phyloP scores from a whole-genome alignment of 176 grass and related monocot species.

The Bothriochloa decipiens region DNA sequence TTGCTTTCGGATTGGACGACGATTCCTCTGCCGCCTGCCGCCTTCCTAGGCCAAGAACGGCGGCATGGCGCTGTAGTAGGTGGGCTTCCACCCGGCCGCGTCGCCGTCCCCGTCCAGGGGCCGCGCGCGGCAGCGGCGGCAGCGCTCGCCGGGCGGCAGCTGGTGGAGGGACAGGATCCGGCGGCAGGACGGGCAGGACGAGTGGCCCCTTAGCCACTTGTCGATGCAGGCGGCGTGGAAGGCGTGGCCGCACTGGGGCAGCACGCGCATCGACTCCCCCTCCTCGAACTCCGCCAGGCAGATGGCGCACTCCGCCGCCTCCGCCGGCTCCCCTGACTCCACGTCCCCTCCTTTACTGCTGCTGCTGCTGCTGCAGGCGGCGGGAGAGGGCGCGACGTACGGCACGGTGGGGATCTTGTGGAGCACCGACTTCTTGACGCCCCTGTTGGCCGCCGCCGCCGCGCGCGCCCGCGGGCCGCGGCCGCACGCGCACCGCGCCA shows the following conservation, averaged over 20 bases:
- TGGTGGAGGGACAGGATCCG: constrained; percentile 45
- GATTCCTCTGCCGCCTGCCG: neutral
- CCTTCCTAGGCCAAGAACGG: constrained; percentile 46
- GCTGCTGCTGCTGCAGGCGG: too few relatives aligned
- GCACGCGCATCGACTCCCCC: constrained; percentile 64
- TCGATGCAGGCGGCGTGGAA: constrained; percentile 76
- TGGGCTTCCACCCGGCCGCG: constrained; percentile 34
- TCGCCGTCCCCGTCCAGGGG: neutral
- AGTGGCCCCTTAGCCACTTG: constrained; percentile 70
- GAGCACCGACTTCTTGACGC: constrained; percentile 72
- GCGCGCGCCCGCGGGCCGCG: neutral
- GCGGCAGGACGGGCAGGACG: constrained; percentile 74
- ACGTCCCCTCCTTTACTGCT: neutral
- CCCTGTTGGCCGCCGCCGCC: constrained; percentile 51
- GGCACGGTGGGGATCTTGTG: constrained; percentile 55
- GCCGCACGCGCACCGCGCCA: constrained; percentile 59
- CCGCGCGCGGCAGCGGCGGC: constrained; percentile 53
- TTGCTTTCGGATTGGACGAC: neutral
- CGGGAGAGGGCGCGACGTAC: constrained; percentile 24
- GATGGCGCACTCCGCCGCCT: constrained; percentile 63
- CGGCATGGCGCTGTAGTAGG: constrained; percentile 38
- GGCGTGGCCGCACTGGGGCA: constrained; percentile 64
- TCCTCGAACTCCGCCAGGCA: constrained; percentile 73
- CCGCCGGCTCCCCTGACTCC: neutral
- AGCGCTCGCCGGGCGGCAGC: constrained; percentile 47